These are phyloP conservation scores for Cymbidium sinense DNA, from an alignment of 106 monocot species.

Conservation along the genomic window DNA sequence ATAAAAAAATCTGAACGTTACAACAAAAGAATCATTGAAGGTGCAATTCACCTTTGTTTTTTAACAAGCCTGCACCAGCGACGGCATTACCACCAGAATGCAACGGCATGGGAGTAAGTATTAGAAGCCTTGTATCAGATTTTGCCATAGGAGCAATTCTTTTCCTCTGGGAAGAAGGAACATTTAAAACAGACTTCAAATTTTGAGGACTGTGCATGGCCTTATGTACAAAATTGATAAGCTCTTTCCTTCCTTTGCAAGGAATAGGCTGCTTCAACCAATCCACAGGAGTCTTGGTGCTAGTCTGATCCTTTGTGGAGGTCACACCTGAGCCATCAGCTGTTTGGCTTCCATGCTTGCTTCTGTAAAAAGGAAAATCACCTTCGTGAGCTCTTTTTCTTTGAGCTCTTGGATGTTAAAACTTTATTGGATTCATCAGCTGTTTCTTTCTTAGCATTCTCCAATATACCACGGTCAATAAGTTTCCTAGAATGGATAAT, in stretches of 20 bases:
- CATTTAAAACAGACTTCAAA: constrained; percentile 19
- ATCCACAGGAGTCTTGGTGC: constrained; percentile 60
- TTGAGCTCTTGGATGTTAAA: not conserved
- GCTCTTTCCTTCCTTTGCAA: constrained; percentile 70
- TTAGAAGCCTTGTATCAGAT: constrained; percentile 25
- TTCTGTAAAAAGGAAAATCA: constrained; percentile 18
- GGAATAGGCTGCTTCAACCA: constrained; percentile 66
- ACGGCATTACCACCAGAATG: constrained; percentile 49
- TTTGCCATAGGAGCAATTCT: constrained; percentile 64
- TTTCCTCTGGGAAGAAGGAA: constrained; percentile 59
- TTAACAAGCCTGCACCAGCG: constrained; percentile 47
- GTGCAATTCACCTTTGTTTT: constrained; percentile 36
- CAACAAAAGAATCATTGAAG: not conserved
- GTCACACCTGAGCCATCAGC: constrained; percentile 86
- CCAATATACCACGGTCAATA: not conserved
- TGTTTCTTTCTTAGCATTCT: constrained; percentile 9
- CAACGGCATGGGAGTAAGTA: constrained; percentile 82
- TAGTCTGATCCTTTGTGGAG: constrained; percentile 76
- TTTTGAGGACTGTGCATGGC: constrained; percentile 54
- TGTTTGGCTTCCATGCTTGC: constrained; percentile 41
- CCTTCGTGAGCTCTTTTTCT: constrained; percentile 17
- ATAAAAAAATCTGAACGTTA: not conserved
- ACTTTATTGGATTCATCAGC: constrained; percentile 7
- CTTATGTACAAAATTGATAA: constrained; percentile 68
- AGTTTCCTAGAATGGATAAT: constrained; percentile 18